Conservation (phyloP, 768 basidiomycete species). For the Holtermanniella nyarrowii region DNA sequence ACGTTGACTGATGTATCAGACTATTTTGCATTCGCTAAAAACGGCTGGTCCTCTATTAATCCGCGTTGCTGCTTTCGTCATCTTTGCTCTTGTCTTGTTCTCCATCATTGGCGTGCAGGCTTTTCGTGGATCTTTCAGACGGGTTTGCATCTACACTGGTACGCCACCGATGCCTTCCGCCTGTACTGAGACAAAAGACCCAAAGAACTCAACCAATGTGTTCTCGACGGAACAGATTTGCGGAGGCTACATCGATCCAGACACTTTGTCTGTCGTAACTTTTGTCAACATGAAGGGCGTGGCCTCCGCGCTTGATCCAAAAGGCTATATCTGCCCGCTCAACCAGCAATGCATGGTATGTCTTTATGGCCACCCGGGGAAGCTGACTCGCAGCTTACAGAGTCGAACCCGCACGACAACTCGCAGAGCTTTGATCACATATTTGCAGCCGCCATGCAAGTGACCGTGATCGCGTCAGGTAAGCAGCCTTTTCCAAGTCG, state of each 20-base stretch:
- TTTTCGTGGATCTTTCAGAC: slow-evolving; percentile 71
- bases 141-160: slow-evolving; percentile 40
- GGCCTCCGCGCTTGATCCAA: slow-evolving; percentile 44
- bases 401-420: slow-evolving; percentile 54
- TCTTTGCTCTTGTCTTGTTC: slow-evolving; percentile 81
- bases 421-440: slow-evolving; percentile 83
- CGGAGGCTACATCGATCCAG: slow-evolving; percentile 66
- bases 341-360: slow-evolving; percentile 8
- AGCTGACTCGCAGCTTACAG: slow-evolving; percentile 14
- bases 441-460: slow-evolving; percentile 67
- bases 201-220: slow-evolving; percentile 32
- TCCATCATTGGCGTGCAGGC: slow-evolving; percentile 91
- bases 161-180: slow-evolving; percentile 1
- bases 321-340: slow-evolving; percentile 82
- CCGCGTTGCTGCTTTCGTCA: slow-evolving; percentile 78
- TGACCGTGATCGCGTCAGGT: slow-evolving; percentile 71
- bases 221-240: slow-evolving; percentile 51
- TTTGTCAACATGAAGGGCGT: slow-evolving; percentile 45
- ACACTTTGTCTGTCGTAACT: slow-evolving; percentile 45
- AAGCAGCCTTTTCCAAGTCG: slow-evolving; percentile 40
- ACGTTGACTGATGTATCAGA: slow-evolving; percentile 40
- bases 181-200: slow-evolving; percentile 21
- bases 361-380: not conserved
- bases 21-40: slow-evolving; percentile 87
- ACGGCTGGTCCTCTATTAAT: slow-evolving; percentile 79